phyloP scores from a whole-genome alignment of 176 grass and related monocot genomes.

The Thalia dealbata region DNA sequence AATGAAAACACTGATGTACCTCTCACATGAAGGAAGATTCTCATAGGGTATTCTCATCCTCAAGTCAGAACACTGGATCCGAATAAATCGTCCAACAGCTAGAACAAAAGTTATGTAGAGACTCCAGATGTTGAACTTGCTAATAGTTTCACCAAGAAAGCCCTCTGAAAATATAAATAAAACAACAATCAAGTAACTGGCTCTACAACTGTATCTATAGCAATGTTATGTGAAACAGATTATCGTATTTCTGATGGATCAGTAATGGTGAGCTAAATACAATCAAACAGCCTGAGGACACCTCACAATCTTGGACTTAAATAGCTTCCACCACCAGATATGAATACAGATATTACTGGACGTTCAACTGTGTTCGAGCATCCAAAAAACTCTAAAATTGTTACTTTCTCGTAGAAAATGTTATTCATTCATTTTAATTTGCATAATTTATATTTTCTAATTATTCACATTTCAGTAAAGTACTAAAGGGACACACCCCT shows the following conservation, averaged over 20 bases:
- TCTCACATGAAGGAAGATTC: slow-evolving; percentile 96
- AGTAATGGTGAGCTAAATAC: no score
- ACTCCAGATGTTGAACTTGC: slow-evolving; percentile 99
- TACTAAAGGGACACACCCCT: no score
- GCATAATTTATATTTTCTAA: no score
- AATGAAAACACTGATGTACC: slow-evolving; percentile 27
- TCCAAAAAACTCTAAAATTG: no score
- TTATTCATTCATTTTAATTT: no score
- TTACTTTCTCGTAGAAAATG: no score
- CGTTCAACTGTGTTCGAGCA: no score
- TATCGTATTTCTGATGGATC: no score
- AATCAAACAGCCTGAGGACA: not conserved
- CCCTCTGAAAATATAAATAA: slow-evolving; percentile 53
- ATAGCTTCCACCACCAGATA: no score
- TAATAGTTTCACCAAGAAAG: slow-evolving; percentile 89
- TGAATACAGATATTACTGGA: no score
- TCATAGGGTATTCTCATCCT: slow-evolving; percentile 99
- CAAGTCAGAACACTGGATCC: slow-evolving; percentile 93
- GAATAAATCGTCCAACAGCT: slow-evolving; percentile 95
- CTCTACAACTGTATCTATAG: not conserved
- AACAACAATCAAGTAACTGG: not conserved
- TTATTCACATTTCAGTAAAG: no score
- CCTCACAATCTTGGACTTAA: no score
- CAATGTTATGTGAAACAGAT: not conserved
- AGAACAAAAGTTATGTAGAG: slow-evolving; percentile 95